Conservation (phyloP, 768 basidiomycete genomes). For the Gymnopilus dilepis region DNA sequence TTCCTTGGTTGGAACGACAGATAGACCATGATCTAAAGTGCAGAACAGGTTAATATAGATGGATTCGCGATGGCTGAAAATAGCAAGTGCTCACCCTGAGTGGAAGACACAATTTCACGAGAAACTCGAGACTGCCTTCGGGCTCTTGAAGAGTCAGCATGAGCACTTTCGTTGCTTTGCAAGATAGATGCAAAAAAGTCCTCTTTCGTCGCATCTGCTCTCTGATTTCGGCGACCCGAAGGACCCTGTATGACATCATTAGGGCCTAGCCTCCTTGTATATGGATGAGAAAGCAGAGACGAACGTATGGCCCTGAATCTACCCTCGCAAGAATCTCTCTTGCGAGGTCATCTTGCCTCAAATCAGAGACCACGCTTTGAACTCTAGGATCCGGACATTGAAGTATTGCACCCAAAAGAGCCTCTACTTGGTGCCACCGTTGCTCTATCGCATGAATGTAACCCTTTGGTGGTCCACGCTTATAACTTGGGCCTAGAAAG, state of each 20-base stretch:
- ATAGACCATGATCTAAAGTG: conserved; percentile 57
- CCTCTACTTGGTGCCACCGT: conserved; percentile 91
- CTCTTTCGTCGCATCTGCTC: conserved; percentile 70
- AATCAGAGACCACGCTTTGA: conserved; percentile 62
- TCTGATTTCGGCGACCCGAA: conserved; percentile 65
- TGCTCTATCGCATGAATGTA: conserved; percentile 95
- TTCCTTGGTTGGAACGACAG: conserved; percentile 70
- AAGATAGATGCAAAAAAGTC: conserved; percentile 80
- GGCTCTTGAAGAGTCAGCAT: conserved; percentile 61
- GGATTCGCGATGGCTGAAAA: neutral
- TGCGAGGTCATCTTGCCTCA: conserved; percentile 76
- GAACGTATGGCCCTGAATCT: conserved; percentile 79
- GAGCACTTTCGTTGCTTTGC: conserved; percentile 55
- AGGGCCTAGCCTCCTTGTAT: conserved; percentile 13
- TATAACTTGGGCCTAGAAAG: conserved; percentile 71
- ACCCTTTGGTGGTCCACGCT: conserved; percentile 86
- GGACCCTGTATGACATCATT: conserved; percentile 55
- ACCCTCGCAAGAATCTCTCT: conserved; percentile 78
- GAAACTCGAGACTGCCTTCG: conserved; percentile 78
- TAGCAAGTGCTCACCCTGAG: conserved; percentile 47
- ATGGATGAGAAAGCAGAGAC: conserved; percentile 27
- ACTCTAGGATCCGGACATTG: conserved; percentile 72
- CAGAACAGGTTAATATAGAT: neutral
- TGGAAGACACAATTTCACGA: conserved; percentile 80
- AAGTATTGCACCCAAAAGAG: conserved; percentile 82